These are phyloP conservation scores for Rhodamnia rubescens DNA, from an alignment of 345 rosid genomes.

Conservation along the genomic window DNA sequence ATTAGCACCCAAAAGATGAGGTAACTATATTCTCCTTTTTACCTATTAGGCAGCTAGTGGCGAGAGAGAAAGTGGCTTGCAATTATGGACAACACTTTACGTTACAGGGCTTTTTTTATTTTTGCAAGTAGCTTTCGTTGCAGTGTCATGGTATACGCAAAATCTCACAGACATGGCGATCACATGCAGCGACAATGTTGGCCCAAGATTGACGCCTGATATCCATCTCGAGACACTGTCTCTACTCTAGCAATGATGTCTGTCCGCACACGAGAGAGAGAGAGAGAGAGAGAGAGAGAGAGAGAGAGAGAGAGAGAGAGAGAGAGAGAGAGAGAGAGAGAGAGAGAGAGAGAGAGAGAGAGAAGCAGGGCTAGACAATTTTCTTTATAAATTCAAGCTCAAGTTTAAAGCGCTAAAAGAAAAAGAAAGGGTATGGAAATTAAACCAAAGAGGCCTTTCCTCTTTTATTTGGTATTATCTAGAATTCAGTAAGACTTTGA, in stretches of 20 bases:
- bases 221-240: slow-evolving; percentile 6
- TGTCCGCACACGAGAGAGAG: not conserved
- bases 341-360: not conserved
- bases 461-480: not conserved
- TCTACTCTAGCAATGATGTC: not conserved
- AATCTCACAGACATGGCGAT: not conserved
- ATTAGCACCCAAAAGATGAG: not conserved
- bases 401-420: not conserved
- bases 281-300: not conserved
- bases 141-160: not conserved
- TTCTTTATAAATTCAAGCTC: not conserved
- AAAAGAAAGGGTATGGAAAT: not conserved
- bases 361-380: not conserved
- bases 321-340: not conserved
- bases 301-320: not conserved
- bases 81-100: not conserved
- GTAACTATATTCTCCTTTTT: not conserved
- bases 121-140: not conserved
- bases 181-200: slow-evolving; percentile 12
- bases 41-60: not conserved
- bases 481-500: not conserved
- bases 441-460: not conserved
- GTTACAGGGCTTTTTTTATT: not conserved
- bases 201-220: slow-evolving; percentile 27
- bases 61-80: not conserved